Evolutionary conservation across 257 asterid genomes (phyloP).

Genomic region (Gentiana straminea): DNA sequence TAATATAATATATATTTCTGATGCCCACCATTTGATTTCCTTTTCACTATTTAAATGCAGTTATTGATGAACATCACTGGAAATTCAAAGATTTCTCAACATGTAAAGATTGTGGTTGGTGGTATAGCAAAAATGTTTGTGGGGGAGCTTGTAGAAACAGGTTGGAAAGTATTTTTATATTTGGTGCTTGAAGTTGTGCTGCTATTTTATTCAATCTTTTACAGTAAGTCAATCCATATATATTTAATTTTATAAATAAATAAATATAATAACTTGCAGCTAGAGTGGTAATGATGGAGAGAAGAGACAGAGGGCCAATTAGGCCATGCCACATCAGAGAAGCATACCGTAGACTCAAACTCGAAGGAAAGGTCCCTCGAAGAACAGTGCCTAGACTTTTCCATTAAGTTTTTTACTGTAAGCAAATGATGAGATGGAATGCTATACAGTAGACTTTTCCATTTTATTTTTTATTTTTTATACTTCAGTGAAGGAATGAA

Average conservation of each 20-base stretch:
- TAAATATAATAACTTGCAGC: conserved; percentile 59
- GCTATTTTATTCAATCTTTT: neutral
- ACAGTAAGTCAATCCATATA: no score
- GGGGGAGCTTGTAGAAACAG: conserved; percentile 63
- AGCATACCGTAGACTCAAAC: conserved; percentile 82
- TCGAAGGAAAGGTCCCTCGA: conserved; percentile 78
- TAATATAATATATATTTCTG: neutral
- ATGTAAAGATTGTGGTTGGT: conserved; percentile 75
- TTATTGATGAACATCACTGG: conserved; percentile 64
- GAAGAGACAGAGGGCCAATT: conserved; percentile 76
- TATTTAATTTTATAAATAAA: no score
- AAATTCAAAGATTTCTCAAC: conserved; percentile 64
- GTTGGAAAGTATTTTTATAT: conserved; percentile 8
- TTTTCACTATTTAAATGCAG: conserved; percentile 9
- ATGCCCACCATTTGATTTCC: neutral
- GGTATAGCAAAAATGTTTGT: conserved; percentile 92
- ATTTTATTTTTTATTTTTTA: no score
- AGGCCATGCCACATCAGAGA: conserved; percentile 96
- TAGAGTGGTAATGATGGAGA: conserved; percentile 70
- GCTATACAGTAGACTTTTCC: no score
- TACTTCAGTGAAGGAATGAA: no score
- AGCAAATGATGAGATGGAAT: no score
- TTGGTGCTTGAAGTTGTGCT: conserved; percentile 2
- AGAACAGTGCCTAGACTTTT: conserved; percentile 84
- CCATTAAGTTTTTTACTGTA: conserved; percentile 27